Evolutionary conservation across 1,284 basidiomycete species (phyloP).

Genomic region (Sutorius eximius): DNA sequence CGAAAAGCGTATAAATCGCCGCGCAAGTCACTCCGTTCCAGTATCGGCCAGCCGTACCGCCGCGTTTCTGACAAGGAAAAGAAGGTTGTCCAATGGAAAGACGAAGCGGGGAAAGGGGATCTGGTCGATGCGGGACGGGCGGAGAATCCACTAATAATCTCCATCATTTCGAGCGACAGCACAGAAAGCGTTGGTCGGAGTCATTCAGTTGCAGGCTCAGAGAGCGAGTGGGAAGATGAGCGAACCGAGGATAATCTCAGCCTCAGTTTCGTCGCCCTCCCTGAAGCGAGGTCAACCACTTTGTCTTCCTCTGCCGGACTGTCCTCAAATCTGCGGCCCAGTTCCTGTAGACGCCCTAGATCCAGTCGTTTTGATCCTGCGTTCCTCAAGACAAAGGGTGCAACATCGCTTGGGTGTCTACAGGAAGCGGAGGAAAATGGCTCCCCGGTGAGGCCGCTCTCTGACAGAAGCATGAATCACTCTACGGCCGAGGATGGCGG

Average conservation of each 20-base stretch:
- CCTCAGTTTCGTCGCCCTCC: slow-evolving; percentile 45
- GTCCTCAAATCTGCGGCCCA: slow-evolving; percentile 12
- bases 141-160: slow-evolving; percentile 45
- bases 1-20: slow-evolving; percentile 55
- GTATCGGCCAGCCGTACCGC: slow-evolving; percentile 60
- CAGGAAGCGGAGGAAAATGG: slow-evolving; percentile 68
- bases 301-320: slow-evolving; percentile 20
- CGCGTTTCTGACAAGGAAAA: slow-evolving; percentile 64
- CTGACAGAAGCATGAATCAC: slow-evolving; percentile 63
- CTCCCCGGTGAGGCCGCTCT: slow-evolving; percentile 48
- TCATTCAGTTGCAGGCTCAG: slow-evolving; percentile 57
- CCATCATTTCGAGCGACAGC: slow-evolving; percentile 37
- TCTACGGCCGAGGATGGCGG: slow-evolving; percentile 22
- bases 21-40: slow-evolving; percentile 68
- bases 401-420: slow-evolving; percentile 58
- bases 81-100: slow-evolving; percentile 88
- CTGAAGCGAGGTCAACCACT: slow-evolving; percentile 27
- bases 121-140: slow-evolving; percentile 67
- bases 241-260: slow-evolving; percentile 73
- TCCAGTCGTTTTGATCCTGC: slow-evolving; percentile 65
- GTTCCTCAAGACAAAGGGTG: slow-evolving; percentile 62
- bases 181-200: slow-evolving; percentile 28
- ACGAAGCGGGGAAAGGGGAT: slow-evolving; percentile 82
- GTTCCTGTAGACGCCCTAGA: slow-evolving; percentile 46
- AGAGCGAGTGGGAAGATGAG: slow-evolving; percentile 88